These are phyloP conservation scores for Tylopilus sp. DNA, from an alignment of 768 basidiomycete genomes.

Conservation along the genomic window DNA sequence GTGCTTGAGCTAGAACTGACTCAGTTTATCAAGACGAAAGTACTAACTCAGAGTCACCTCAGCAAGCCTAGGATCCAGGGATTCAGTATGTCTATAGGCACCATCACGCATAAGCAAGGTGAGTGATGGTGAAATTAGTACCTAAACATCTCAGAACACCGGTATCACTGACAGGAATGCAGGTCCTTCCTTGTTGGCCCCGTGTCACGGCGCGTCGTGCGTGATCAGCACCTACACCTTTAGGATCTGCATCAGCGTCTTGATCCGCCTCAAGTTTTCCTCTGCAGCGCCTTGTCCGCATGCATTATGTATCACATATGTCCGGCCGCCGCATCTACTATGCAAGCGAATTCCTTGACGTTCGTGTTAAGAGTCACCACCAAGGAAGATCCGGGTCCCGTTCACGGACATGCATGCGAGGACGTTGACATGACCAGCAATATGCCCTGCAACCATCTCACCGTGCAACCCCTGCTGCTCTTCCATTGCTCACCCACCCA, in stretches of 20 bases:
- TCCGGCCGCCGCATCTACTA: conserved; percentile 15
- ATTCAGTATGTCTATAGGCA: too few relatives aligned
- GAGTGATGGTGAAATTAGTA: too few relatives aligned
- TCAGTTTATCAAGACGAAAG: too few relatives aligned
- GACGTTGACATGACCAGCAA: conserved; percentile 48
- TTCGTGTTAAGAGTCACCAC: conserved; percentile 56
- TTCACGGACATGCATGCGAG: conserved; percentile 53
- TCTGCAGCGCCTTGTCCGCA: conserved; percentile 30
- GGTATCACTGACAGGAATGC: conserved; percentile 34
- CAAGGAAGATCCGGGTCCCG: conserved; percentile 53
- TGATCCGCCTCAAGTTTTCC: conserved; percentile 25
- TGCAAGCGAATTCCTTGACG: conserved; percentile 20
- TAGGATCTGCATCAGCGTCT: conserved; percentile 34
- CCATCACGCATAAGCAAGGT: too few relatives aligned
- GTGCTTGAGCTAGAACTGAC: too few relatives aligned
- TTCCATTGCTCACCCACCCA: conserved; percentile 27
- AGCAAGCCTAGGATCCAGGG: too few relatives aligned
- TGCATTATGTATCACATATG: conserved; percentile 39
- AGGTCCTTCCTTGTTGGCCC: conserved; percentile 38
- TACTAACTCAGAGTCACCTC: too few relatives aligned
- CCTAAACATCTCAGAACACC: not conserved
- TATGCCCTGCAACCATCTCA: too few relatives aligned
- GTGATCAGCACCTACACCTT: conserved; percentile 47
- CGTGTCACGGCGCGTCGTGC: conserved; percentile 53
- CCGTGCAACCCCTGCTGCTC: too few relatives aligned